These are phyloP conservation scores for Infundibulicybe gibba DNA, from an alignment of 768 basidiomycete species.

Conservation along the genomic window DNA sequence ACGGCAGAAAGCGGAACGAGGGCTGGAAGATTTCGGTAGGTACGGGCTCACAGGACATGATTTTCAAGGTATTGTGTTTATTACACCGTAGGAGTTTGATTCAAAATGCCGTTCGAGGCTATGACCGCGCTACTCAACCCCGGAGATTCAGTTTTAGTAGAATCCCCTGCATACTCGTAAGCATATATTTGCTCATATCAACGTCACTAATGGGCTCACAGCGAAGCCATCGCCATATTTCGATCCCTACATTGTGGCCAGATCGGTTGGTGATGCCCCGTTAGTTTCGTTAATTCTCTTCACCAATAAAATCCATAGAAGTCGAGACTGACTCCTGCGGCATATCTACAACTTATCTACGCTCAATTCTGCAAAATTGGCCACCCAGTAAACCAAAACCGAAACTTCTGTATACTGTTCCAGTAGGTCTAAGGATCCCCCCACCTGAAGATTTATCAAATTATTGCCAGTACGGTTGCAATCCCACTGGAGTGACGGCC, in stretches of 20 bases:
- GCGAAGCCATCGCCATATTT: constrained; percentile 63
- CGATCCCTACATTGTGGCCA: constrained; percentile 46
- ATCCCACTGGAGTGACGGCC: constrained; percentile 79
- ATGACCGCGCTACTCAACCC: constrained; percentile 65
- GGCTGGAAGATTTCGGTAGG: constrained; percentile 82
- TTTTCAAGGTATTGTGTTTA: constrained; percentile 68
- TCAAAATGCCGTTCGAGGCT: constrained; percentile 47
- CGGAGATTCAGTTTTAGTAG: constrained; percentile 78
- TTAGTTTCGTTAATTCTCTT: too few species aligned
- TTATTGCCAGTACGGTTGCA: constrained; percentile 65
- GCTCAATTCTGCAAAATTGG: constrained; percentile 64
- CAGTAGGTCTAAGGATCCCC: constrained; percentile 36
- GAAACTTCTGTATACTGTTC: constrained; percentile 75
- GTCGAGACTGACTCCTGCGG: constrained; percentile 71
- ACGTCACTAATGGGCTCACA: constrained; percentile 16
- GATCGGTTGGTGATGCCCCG: constrained; percentile 39
- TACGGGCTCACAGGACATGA: constrained; percentile 83
- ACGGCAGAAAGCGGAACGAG: constrained; percentile 56
- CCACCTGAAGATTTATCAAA: neutral
- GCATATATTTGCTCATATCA: constrained; percentile 14
- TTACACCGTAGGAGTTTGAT: constrained; percentile 2
- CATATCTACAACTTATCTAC: constrained; percentile 52
- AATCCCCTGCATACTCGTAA: constrained; percentile 73
- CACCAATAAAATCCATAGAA: constrained; percentile 35
- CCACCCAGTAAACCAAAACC: constrained; percentile 64